Evolutionary conservation across 208 protist genomes (phyloP).

Genomic region (Trichomonas vaginalis): DNA sequence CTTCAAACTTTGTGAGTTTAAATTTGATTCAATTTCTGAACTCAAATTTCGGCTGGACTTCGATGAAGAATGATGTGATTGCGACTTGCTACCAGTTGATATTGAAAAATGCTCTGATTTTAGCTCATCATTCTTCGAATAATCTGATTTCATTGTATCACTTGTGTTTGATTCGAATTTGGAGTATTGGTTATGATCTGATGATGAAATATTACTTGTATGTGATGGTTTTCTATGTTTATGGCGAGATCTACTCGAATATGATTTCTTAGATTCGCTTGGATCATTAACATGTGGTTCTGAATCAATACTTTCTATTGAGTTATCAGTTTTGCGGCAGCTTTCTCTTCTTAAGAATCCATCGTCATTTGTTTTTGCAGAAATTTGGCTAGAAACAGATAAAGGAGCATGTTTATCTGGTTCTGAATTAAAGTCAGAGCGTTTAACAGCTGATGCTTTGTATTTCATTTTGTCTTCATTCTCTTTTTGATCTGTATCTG

Average conservation of each 20-base stretch:
- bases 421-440: background rate
- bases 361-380: background rate
- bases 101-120: background rate
- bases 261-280: background rate
- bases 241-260: background rate
- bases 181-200: background rate
- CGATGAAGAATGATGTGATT: too few relatives aligned
- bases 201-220: background rate
- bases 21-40: too few relatives aligned
- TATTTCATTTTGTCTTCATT: background rate
- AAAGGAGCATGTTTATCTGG: background rate
- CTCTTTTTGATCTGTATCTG: too few relatives aligned
- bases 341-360: background rate
- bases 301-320: background rate
- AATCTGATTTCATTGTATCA: background rate
- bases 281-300: background rate
- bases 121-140: background rate
- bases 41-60: too few relatives aligned
- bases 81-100: too few relatives aligned
- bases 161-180: background rate
- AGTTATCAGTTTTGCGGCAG: background rate
- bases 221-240: background rate
- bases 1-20: background rate
- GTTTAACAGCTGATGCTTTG: background rate
- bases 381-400: background rate